Percentiles rank a stretch among this genome's conserved stretches.
Evolutionary conservation across 192 early-diverging fungal genomes (phyloP).

Genomic region (Cladochytrium replicatum): DNA sequence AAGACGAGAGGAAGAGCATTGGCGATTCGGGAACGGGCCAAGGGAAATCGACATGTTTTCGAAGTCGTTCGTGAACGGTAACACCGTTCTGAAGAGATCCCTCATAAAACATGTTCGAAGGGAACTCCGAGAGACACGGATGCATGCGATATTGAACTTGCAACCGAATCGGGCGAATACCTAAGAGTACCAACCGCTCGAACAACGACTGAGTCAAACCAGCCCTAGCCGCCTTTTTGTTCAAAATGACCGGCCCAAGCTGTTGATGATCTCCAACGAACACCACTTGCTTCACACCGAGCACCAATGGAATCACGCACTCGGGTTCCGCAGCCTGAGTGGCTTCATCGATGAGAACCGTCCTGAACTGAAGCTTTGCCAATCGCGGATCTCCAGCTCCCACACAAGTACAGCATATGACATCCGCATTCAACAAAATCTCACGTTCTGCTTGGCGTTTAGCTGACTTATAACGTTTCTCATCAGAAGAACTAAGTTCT

Average conservation of each 20-base stretch:
- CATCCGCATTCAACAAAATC: constrained; percentile 87
- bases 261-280: constrained; percentile 99
- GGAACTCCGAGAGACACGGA: constrained; percentile 96
- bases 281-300: constrained; percentile 91
- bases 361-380: constrained; percentile 77
- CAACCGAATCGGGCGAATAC: constrained; percentile 84
- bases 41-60: constrained; percentile 84
- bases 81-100: constrained; percentile 97
- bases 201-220: constrained; percentile 94
- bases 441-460: constrained; percentile 83
- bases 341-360: constrained; percentile 94
- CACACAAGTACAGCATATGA: constrained; percentile 94
- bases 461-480: constrained; percentile 72
- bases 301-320: constrained; percentile 94
- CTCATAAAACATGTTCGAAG: constrained; percentile 99
- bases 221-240: constrained; percentile 90
- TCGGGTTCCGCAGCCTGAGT: constrained; percentile 96
- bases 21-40: constrained; percentile 92
- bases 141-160: constrained; percentile 99
- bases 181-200: constrained; percentile 87
- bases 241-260: constrained; percentile 94
- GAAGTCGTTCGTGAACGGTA: constrained; percentile 78
- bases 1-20: constrained; percentile 89
- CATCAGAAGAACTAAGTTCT: constrained; percentile 82
- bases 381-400: constrained; percentile 95